phyloP scores from a whole-genome alignment of 352 stramenopile genomes.

The Globisporangium splendens region DNA sequence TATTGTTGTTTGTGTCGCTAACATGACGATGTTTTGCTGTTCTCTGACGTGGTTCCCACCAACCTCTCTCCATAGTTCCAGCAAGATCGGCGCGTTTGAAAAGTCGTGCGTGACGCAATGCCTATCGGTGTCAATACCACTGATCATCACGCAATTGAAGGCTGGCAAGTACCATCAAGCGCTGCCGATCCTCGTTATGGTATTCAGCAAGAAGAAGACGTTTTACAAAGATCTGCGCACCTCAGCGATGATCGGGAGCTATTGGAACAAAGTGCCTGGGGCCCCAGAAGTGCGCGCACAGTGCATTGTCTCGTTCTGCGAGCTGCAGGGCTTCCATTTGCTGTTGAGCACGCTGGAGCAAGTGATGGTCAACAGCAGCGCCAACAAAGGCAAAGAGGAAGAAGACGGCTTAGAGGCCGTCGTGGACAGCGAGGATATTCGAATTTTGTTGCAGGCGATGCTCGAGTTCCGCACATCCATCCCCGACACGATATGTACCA shows the following conservation, averaged over 20 bases:
- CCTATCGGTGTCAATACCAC: slow-evolving; percentile 53
- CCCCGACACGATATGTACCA: slow-evolving; percentile 52
- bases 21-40: slow-evolving; percentile 3
- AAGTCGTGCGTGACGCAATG: slow-evolving; percentile 85
- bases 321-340: slow-evolving; percentile 75
- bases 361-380: slow-evolving; percentile 44
- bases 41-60: slow-evolving; percentile 2
- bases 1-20: slow-evolving; percentile 2
- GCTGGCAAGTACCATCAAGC: slow-evolving; percentile 55
- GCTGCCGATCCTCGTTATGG: slow-evolving; percentile 70
- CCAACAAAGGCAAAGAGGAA: slow-evolving; percentile 7
- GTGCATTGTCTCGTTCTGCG: slow-evolving; percentile 80
- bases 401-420: slow-evolving; percentile 42
- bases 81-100: slow-evolving; percentile 84
- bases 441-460: slow-evolving; percentile 75
- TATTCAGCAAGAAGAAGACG: slow-evolving; percentile 89
- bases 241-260: slow-evolving; percentile 87
- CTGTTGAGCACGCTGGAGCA: slow-evolving; percentile 72
- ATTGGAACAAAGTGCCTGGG: slow-evolving; percentile 86
- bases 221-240: slow-evolving; percentile 88
- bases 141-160: slow-evolving; percentile 78
- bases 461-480: slow-evolving; percentile 71
- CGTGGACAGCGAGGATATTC: slow-evolving; percentile 79
- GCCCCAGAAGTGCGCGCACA: slow-evolving; percentile 79
- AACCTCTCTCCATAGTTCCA: slow-evolving; percentile 46